phyloP scores from a whole-genome alignment of 345 rosid species.

The Linum tenue region DNA sequence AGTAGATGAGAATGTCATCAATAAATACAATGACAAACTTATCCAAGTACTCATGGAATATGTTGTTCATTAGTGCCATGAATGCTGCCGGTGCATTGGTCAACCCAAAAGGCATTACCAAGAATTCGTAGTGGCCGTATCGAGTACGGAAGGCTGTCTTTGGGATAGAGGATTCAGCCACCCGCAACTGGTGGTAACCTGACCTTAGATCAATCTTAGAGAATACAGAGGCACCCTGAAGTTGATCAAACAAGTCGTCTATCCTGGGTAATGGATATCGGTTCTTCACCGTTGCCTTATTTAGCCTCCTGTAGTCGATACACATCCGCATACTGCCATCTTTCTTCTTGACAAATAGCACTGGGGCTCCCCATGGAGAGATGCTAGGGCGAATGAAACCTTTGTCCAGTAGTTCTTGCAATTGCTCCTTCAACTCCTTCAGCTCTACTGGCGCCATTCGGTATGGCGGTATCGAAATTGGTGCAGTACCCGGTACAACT shows the following conservation, averaged over 20 bases:
- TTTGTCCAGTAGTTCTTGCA: background rate
- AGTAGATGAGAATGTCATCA: too few species aligned
- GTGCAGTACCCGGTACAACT: background rate
- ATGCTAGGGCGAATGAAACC: background rate
- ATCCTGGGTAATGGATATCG: background rate
- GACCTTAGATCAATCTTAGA: background rate
- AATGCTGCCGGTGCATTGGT: background rate
- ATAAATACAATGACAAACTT: too few species aligned
- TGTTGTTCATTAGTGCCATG: background rate
- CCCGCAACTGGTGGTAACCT: background rate
- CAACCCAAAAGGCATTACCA: conserved; percentile 2
- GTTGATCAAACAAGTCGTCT: background rate
- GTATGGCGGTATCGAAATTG: background rate
- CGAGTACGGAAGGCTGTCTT: background rate
- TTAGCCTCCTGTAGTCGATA: background rate
- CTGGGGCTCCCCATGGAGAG: background rate
- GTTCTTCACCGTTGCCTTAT: background rate
- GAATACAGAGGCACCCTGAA: background rate
- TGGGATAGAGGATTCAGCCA: background rate
- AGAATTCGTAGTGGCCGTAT: conserved; percentile 8
- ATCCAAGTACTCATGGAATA: too few species aligned
- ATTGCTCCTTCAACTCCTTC: background rate
- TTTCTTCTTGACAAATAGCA: conserved; percentile 10
- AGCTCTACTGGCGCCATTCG: background rate
- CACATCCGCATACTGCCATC: background rate